Conservation (phyloP, 2,329 filamentous ascomycete genomes). For the Mariannaea sp. region DNA sequence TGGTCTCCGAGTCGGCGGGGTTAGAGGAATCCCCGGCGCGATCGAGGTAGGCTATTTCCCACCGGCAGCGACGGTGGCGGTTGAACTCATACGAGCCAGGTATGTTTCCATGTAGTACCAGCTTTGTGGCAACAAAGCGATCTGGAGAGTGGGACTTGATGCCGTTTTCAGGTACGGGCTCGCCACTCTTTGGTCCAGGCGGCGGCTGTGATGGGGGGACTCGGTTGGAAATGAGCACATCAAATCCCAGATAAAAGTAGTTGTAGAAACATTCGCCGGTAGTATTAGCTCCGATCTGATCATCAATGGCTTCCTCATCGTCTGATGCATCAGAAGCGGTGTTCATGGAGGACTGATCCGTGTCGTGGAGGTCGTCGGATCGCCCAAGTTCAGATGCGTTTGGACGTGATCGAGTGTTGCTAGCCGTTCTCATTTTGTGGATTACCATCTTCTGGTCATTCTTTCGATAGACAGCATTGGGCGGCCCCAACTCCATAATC, state of each 20-base stretch:
- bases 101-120: slow-evolving; percentile 93
- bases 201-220: slow-evolving; percentile 67
- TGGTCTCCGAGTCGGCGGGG: slow-evolving; percentile 73
- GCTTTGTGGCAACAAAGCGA: slow-evolving; percentile 82
- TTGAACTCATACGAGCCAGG: slow-evolving; percentile 98
- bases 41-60: slow-evolving; percentile 71
- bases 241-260: slow-evolving; percentile 95
- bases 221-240: slow-evolving; percentile 85
- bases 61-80: slow-evolving; percentile 85
- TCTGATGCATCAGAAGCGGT: slow-evolving; percentile 71
- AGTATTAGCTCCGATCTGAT: slow-evolving; percentile 57
- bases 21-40: slow-evolving; percentile 51
- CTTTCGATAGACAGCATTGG: slow-evolving; percentile 92
- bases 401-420: slow-evolving; percentile 55
- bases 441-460: slow-evolving; percentile 88
- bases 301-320: slow-evolving; percentile 62
- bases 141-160: slow-evolving; percentile 57
- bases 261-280: slow-evolving; percentile 90
- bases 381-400: slow-evolving; percentile 50
- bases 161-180: slow-evolving; percentile 33
- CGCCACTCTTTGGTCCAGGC: slow-evolving; percentile 41
- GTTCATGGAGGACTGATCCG: slow-evolving; percentile 75
- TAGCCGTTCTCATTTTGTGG: slow-evolving; percentile 66
- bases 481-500: slow-evolving; percentile 86
- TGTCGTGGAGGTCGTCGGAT: slow-evolving; percentile 67